These are phyloP conservation scores for Strobilomyces dryophilus DNA, from an alignment of 768 basidiomycete species.

Conservation along the genomic window DNA sequence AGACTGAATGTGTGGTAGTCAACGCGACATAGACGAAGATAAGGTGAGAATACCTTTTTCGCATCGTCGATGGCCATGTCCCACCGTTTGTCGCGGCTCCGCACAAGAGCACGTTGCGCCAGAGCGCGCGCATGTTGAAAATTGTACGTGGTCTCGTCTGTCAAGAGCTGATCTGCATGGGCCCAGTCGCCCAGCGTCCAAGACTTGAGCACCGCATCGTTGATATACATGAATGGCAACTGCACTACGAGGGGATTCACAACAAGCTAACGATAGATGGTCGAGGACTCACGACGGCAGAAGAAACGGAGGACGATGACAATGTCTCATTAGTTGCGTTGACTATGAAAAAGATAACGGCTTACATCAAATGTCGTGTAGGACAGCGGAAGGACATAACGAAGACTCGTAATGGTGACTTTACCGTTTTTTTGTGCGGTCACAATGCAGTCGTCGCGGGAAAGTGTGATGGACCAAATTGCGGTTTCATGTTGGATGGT, in stretches of 20 bases:
- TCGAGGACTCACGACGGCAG: background rate
- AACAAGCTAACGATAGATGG: rapidly evolving
- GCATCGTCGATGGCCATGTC: background rate
- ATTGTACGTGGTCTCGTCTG: background rate
- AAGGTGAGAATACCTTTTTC: background rate
- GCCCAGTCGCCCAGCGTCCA: background rate
- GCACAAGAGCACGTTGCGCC: background rate
- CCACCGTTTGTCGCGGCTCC: background rate
- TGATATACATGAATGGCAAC: background rate
- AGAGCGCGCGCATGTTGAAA: background rate
- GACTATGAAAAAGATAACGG: background rate
- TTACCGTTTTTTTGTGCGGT: too few species aligned
- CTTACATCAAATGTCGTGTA: background rate
- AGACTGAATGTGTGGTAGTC: background rate
- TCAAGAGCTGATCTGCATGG: background rate
- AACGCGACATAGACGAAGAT: background rate
- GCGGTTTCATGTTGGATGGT: too few species aligned
- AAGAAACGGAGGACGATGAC: background rate
- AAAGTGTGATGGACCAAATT: too few species aligned
- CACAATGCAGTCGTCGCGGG: too few species aligned
- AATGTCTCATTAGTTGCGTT: background rate
- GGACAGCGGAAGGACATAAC: too few species aligned
- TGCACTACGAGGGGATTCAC: background rate
- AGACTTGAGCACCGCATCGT: background rate
- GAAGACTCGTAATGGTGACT: too few species aligned